A percentile compares a stretch with the other conserved stretches of the same genome.
Evolutionary conservation across 352 stramenopile genomes (phyloP).

Genomic region (Pythium dissotocum): DNA sequence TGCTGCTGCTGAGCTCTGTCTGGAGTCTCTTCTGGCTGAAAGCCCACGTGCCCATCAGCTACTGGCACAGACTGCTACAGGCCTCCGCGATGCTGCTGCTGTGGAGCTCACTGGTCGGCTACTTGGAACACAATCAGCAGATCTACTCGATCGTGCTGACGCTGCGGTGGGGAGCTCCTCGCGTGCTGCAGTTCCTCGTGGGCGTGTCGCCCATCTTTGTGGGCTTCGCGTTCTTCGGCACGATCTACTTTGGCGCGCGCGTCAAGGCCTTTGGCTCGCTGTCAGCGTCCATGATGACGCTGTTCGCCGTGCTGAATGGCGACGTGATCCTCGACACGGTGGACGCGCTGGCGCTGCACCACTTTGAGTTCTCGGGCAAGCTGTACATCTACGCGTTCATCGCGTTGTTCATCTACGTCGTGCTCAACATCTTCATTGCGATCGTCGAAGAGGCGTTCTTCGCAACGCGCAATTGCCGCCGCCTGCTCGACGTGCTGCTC

Average conservation of each 20-base stretch:
- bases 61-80: slow-evolving; percentile 74
- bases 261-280: slow-evolving; percentile 76
- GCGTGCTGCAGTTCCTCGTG: slow-evolving; percentile 85
- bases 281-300: slow-evolving; percentile 67
- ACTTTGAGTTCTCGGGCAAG: slow-evolving; percentile 66
- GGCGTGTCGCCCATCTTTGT: slow-evolving; percentile 89
- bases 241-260: slow-evolving; percentile 86
- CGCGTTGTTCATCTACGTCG: slow-evolving; percentile 92
- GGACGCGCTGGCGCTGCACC: slow-evolving; percentile 71
- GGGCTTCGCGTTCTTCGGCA: slow-evolving; percentile 88
- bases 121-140: slow-evolving; percentile 84
- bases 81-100: slow-evolving; percentile 71
- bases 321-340: slow-evolving; percentile 92
- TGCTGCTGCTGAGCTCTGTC: slow-evolving; percentile 61
- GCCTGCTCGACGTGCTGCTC: slow-evolving; percentile 65
- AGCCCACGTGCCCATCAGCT: slow-evolving; percentile 72
- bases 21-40: slow-evolving; percentile 78
- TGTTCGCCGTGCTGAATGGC: slow-evolving; percentile 91
- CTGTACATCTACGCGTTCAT: slow-evolving; percentile 91
- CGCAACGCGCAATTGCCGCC: slow-evolving; percentile 64
- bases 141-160: slow-evolving; percentile 92
- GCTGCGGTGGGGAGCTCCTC: slow-evolving; percentile 74
- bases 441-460: slow-evolving; percentile 93
- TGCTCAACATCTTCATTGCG: slow-evolving; percentile 92
- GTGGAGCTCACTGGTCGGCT: slow-evolving; percentile 84